Conservation (phyloP, 1,139 yeast genomes). For the Yamadazyma diddensiae region DNA sequence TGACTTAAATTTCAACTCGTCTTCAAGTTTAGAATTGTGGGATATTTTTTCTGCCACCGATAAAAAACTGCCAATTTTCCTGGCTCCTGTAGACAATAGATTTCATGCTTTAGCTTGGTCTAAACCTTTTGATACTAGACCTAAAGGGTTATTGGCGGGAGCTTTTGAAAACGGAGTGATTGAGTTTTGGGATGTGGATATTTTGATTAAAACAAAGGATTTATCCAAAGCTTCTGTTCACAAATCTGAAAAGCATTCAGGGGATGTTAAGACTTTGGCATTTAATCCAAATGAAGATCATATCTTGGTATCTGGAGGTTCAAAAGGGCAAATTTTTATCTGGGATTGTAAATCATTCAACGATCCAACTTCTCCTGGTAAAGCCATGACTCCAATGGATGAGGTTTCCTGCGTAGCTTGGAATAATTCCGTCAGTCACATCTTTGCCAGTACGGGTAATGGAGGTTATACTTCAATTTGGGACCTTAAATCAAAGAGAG, state of each 20-base stretch:
- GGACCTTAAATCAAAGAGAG: slow-evolving; percentile 87
- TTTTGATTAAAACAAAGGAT: slow-evolving; percentile 37
- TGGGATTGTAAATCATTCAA: slow-evolving; percentile 77
- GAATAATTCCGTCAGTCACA: slow-evolving; percentile 83
- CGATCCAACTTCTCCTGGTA: slow-evolving; percentile 71
- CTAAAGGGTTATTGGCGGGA: slow-evolving; percentile 71
- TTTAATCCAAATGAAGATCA: slow-evolving; percentile 76
- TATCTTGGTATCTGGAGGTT: slow-evolving; percentile 82
- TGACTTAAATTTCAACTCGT: slow-evolving; percentile 80
- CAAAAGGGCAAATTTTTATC: slow-evolving; percentile 78
- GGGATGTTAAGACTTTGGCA: slow-evolving; percentile 68
- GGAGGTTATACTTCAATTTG: slow-evolving; percentile 88
- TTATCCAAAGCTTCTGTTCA: slow-evolving; percentile 43
- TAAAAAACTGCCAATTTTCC: slow-evolving; percentile 43
- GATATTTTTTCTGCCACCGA: slow-evolving; percentile 52
- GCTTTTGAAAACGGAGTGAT: slow-evolving; percentile 83
- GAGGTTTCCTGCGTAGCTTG: slow-evolving; percentile 83
- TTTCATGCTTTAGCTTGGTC: slow-evolving; percentile 91
- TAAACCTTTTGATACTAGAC: slow-evolving; percentile 51
- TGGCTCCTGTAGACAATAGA: slow-evolving; percentile 53
- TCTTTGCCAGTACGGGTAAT: slow-evolving; percentile 85
- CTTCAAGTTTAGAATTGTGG: slow-evolving; percentile 77
- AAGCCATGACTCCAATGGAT: slow-evolving; percentile 77
- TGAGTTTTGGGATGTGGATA: slow-evolving; percentile 69
- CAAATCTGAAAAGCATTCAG: slow-evolving; percentile 59